A percentile compares a stretch with the other conserved stretches of the same genome.
These are phyloP conservation scores for Carex kokanica DNA, from an alignment of 176 grass and related monocot species.

Conservation along the genomic window DNA sequence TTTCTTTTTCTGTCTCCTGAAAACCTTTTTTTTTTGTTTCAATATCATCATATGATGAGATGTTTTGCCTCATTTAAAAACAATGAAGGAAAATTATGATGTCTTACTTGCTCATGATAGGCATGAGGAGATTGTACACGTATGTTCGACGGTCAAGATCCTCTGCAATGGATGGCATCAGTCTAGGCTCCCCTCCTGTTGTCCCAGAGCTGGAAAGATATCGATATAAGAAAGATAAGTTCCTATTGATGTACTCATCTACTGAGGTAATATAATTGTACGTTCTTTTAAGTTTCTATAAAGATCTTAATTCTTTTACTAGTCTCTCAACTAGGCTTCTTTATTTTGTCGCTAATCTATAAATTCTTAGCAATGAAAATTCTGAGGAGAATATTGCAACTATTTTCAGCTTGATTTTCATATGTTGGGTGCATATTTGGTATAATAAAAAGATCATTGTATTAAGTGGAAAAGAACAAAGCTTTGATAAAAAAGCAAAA, in stretches of 20 bases:
- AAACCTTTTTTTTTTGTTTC: not conserved
- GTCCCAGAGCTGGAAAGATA: conserved; percentile 51
- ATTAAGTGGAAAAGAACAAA: not conserved
- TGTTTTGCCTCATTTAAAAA: not conserved
- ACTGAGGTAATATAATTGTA: not conserved
- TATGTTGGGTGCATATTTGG: not conserved
- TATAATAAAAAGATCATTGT: not conserved
- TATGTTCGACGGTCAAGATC: conserved; percentile 67
- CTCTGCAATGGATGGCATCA: conserved; percentile 78
- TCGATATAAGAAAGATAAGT: not conserved
- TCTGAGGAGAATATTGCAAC: not conserved
- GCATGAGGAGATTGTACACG: conserved; percentile 78
- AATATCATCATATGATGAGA: not conserved
- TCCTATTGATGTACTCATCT: not conserved
- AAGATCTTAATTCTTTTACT: not conserved
- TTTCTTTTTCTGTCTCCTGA: not conserved
- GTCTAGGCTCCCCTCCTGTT: conserved; percentile 61
- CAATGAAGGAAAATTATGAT: not conserved
- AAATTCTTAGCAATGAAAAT: not conserved
- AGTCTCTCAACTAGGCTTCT: not conserved
- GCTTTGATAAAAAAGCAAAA: not conserved
- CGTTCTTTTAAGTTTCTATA: not conserved
- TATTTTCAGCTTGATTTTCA: not conserved
- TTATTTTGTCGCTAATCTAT: not conserved
- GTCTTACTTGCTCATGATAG: conserved; percentile 77